Base-by-base conservation (phyloP, 257 asterid species). In the Nicotiana obtusifolia region DNA sequence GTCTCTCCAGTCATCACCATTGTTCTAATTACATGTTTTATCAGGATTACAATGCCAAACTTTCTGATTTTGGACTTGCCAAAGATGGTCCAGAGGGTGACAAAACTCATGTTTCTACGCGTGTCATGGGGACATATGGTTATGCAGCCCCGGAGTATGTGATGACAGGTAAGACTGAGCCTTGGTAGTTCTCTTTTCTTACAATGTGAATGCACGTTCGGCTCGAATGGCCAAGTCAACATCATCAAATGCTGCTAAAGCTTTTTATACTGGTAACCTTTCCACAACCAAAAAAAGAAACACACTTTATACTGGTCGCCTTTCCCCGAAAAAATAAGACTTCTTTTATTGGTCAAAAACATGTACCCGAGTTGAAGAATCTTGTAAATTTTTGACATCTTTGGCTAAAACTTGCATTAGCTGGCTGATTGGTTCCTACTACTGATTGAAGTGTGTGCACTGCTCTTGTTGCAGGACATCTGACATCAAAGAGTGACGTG, bases 71-170 rank as follows among this genome's bases (percentile, higher is more conserved):
- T 83, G 99, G 99, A 69, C 99, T 95, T 80, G 99, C 99, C 49
- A 95, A 94, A 89, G 99, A 95, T 85, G 99, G 93, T 56, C 99
- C 99, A 0, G 98, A 95, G 78, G 97, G 95, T 64, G 99, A 96
- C 59, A 94, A 95, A 83, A 95, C 97, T 82, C 99, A 95, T 49
- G 99, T 95, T 64, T 95, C 99, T 53, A 95, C 99, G 3, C 97
- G 99, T 59, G 99, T 95, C 66, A 95, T 95, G 99, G 98, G 99
- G 37, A 95, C 99, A 5, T 94, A 95, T 31, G 99, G 99, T 49
- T 94, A 95, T 82, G 99, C 99, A 4, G 99, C 99, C 71, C 99
- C 99, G 16, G 98, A 95, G 83, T 95, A 95, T 85, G 97, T 95
- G 60, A 95, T 95, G 99, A 95, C 99, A 15, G 99, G 99, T 95